Evolutionary conservation across 1,139 yeast genomes (phyloP), one percentile per base, ranked within the genome.

Genomic region (Taphrina betulina): DNA sequence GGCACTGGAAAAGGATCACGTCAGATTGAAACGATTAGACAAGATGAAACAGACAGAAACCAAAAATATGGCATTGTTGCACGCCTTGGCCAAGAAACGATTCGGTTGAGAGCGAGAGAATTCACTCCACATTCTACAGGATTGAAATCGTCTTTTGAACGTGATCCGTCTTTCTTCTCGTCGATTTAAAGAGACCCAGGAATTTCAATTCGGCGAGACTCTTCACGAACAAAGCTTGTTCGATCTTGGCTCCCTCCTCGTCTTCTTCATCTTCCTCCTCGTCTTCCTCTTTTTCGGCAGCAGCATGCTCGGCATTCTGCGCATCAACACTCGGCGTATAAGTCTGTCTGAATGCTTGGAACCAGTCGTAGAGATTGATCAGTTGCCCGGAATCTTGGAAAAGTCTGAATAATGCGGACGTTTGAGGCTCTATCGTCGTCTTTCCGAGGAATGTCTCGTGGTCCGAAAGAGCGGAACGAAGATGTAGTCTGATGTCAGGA

Each of bases 351-450:
- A 56, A 58, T 10, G 60, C 60, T 19, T 50, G 41, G 22, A 36
- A 56, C 60, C 60, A 58, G 38, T 58, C 59, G 31, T 57, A 56
- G 35, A 58, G 22, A 38, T 58, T 58, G 36, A 58, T 44, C 43
- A 58, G 41, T 33, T 43, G 52, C 5, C 60, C 60, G 5, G 59
- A 58, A 19, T 58, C 60, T 28, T 43, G 43, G 35, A 51, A 58
- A 14, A 58, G 44, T 19, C 36, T 28, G 33, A 53, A 56, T 8
- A 57, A 50, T 14, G 56, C 44, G 23, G 59, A 19, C 29, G 57
- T 38, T 5, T 58, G 48, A 19, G 60, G 60, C 20, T 48, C 28
- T 26, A 26, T 28, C 5, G 22, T 24, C 16, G 40, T 35, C 22
- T 29, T 7, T 12, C 54, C 54, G n/a, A 50, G 40, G 17, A 38